Evolutionary conservation across 2,329 filamentous ascomycete genomes (phyloP), one percentile per base, ranked within the genome.

Genomic region (Colletotrichum neosansevieriae): DNA sequence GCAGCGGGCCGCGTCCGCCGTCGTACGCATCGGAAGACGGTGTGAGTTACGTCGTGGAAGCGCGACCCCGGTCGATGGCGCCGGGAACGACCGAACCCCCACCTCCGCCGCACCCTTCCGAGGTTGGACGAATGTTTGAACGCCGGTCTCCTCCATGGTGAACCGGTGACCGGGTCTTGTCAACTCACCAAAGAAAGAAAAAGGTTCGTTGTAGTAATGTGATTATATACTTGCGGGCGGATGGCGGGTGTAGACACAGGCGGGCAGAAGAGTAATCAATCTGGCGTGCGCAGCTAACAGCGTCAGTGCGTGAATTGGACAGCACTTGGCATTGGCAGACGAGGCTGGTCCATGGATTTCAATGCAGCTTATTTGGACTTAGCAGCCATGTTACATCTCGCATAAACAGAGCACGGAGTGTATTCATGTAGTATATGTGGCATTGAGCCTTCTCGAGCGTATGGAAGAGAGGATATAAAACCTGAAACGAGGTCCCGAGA

Each of bases 11-110:
- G 11, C 84, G 92, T 1, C 93, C 93, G 4, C 93, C 93, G 2
- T 93, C 90, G 4, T 96, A 96, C 76, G 83, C 86, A 4, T 93
- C 91, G 0, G 92, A 95, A 10, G 90, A 94, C 73, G 92, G 92
- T 0, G 86, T 94, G 5, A 85, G 86, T 32, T 94, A 94, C 75
- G 87, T 93, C 13, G 83, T 93, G 5, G 89, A 93, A 72, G 90
- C 89, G 0, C 85, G 85, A 63, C 89, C 89, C 49, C 80, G 89
- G 64, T 89, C 87, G 7, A 85, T 84, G 15, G 86, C 81, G 3
- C 83, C 85, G n/a, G 42, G 24, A 19, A 15, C 51, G 53, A 45
- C 21, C 21, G 54, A 65, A 12, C 36, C 24, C 9, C 79, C 81
- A 42, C 75, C 85, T 24, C 81, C 81, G 19, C 75, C 77, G 38